These are phyloP conservation scores for Reticulascus tulasneorum DNA, from an alignment of 2,329 filamentous ascomycete genomes.

Conservation along the genomic window DNA sequence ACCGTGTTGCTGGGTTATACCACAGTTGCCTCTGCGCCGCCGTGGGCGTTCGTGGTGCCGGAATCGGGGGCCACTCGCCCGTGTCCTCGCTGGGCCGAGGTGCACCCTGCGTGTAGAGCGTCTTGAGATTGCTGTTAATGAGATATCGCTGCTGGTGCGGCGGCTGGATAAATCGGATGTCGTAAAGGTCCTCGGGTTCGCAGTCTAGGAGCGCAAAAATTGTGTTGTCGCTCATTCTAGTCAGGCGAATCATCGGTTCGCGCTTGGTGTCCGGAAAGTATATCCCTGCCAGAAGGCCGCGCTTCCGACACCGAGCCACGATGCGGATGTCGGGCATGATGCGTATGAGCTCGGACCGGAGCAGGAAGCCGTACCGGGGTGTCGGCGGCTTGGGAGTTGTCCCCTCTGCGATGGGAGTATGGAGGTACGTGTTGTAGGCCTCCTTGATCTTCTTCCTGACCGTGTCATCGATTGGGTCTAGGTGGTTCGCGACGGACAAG, in stretches of 20 bases:
- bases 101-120: no score
- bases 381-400: slow-evolving; percentile 22
- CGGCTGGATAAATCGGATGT: slow-evolving; percentile 28
- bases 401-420: slow-evolving; percentile 6
- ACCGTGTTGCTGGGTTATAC: no score
- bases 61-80: no score
- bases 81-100: no score
- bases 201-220: slow-evolving; percentile 30
- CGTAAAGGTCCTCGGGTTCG: slow-evolving; percentile 19
- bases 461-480: slow-evolving; percentile 19
- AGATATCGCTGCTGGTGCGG: slow-evolving; percentile 36
- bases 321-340: no score
- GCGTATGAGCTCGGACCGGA: slow-evolving; percentile 32
- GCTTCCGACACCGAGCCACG: no score
- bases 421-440: slow-evolving; percentile 27
- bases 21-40: no score
- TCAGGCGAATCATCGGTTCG: slow-evolving; percentile 24
- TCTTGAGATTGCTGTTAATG: no score
- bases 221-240: slow-evolving; percentile 25
- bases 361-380: slow-evolving; percentile 33
- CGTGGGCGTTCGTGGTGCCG: no score
- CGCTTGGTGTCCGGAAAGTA: slow-evolving; percentile 34
- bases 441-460: slow-evolving; percentile 22
- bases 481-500: slow-evolving; percentile 35
- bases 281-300: no score